phyloP scores from a whole-genome alignment of 2,329 filamentous ascomycete genomes.

The Xylariaceae sp. region DNA sequence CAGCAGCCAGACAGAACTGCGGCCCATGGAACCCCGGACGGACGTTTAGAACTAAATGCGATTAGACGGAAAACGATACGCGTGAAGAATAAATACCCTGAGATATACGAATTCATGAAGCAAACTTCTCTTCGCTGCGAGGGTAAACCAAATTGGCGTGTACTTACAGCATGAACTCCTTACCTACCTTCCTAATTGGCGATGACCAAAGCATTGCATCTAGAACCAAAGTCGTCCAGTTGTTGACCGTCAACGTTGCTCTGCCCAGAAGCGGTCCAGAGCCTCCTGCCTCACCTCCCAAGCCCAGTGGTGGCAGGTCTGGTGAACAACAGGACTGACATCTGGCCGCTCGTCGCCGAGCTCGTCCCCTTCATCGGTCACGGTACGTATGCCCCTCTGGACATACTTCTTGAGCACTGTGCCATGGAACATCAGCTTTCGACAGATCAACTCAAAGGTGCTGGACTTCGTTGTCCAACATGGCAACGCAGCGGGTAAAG shows the following conservation, averaged over 20 bases:
- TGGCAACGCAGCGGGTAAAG: too few species aligned
- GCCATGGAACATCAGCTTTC: too few species aligned
- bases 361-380: conserved; percentile 39
- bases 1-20: neutral
- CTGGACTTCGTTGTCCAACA: too few species aligned
- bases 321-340: conserved; percentile 48
- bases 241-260: conserved; percentile 6
- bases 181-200: too few species aligned
- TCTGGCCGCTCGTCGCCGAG: conserved; percentile 26
- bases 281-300: conserved; percentile 43
- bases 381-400: conserved; percentile 29
- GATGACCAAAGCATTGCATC: too few species aligned
- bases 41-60: neutral
- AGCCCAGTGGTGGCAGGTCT: conserved; percentile 50
- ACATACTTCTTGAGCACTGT: conserved; percentile 44
- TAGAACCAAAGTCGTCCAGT: neutral
- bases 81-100: neutral
- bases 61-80: neutral
- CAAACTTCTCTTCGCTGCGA: neutral
- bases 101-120: neutral
- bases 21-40: neutral
- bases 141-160: neutral
- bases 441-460: too few species aligned
- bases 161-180: too few species aligned
- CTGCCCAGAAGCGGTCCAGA: conserved; percentile 39